Evolutionary conservation across 2,329 filamentous ascomycete species (phyloP).

Genomic region (Ilyonectria mors-panacis): DNA sequence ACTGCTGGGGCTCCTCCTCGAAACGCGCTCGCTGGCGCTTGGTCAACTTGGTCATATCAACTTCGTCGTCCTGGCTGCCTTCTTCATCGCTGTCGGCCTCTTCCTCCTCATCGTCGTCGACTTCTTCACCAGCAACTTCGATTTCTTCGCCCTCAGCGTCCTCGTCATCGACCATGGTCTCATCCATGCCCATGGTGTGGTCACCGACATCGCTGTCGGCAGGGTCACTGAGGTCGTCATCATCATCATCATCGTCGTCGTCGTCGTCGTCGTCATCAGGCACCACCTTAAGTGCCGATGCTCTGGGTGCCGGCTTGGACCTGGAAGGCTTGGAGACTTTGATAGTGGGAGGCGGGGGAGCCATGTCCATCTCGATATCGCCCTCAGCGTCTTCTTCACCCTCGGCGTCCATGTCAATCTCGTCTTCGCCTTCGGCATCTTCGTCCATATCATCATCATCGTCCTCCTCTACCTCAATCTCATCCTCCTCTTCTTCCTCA

Average conservation of each 20-base stretch:
- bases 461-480: slow-evolving; percentile 59
- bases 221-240: slow-evolving; percentile 70
- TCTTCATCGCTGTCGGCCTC: slow-evolving; percentile 61
- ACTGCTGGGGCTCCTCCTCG: slow-evolving; percentile 68
- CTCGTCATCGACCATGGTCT: slow-evolving; percentile 62
- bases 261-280: slow-evolving; percentile 62
- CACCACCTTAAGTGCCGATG: slow-evolving; percentile 52
- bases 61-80: slow-evolving; percentile 64
- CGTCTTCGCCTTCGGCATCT: slow-evolving; percentile 58
- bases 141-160: slow-evolving; percentile 65
- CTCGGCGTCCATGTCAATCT: slow-evolving; percentile 59
- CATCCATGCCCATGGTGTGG: slow-evolving; percentile 58
- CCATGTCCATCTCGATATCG: slow-evolving; percentile 63
- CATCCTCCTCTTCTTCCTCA: slow-evolving; percentile 56
- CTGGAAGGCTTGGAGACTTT: slow-evolving; percentile 64
- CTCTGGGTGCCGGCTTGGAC: slow-evolving; percentile 54
- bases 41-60: slow-evolving; percentile 72
- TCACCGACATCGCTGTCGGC: slow-evolving; percentile 64
- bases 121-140: slow-evolving; percentile 59
- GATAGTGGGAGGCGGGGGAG: slow-evolving; percentile 58
- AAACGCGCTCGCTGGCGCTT: slow-evolving; percentile 73
- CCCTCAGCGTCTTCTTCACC: slow-evolving; percentile 62
- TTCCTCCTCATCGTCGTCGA: slow-evolving; percentile 60
- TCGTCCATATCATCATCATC: slow-evolving; percentile 59
- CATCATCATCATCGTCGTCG: slow-evolving; percentile 65